A percentile compares a stretch with the other conserved stretches of the same genome.
Evolutionary conservation across 352 stramenopile genomes (phyloP).

Genomic region (Globisporangium ultimum): DNA sequence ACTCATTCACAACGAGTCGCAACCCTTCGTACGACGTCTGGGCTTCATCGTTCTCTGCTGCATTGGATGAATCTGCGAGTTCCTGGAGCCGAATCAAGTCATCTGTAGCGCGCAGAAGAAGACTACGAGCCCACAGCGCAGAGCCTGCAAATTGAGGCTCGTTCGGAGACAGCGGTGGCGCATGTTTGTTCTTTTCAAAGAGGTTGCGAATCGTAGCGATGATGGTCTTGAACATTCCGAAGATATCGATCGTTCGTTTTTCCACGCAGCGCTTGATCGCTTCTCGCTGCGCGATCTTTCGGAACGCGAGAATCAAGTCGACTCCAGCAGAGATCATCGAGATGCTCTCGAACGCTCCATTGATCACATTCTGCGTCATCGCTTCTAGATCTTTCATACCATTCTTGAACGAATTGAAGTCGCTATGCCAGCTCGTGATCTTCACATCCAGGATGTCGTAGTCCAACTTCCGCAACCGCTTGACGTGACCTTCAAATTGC

Average conservation of each 20-base stretch:
- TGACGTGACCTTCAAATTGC: slow-evolving; percentile 90
- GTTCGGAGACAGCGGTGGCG: slow-evolving; percentile 78
- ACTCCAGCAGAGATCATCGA: slow-evolving; percentile 87
- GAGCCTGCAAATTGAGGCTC: slow-evolving; percentile 92
- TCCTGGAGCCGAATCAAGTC: slow-evolving; percentile 73
- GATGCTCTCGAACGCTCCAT: slow-evolving; percentile 91
- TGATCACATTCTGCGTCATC: slow-evolving; percentile 96
- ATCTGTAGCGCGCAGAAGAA: slow-evolving; percentile 77
- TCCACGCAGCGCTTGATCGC: slow-evolving; percentile 93
- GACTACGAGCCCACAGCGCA: slow-evolving; percentile 89
- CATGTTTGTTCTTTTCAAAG: slow-evolving; percentile 91
- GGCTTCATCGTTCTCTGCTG: slow-evolving; percentile 75
- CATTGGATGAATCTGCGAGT: slow-evolving; percentile 62
- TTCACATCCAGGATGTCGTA: slow-evolving; percentile 96
- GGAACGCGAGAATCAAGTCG: slow-evolving; percentile 92
- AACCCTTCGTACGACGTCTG: slow-evolving; percentile 75
- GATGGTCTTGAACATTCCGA: slow-evolving; percentile 83
- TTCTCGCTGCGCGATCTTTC: slow-evolving; percentile 90
- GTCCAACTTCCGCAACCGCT: slow-evolving; percentile 86
- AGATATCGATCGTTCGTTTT: slow-evolving; percentile 93
- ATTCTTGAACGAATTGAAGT: slow-evolving; percentile 96
- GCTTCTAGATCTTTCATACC: slow-evolving; percentile 95
- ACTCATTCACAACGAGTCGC: slow-evolving; percentile 84
- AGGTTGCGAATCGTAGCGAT: slow-evolving; percentile 79
- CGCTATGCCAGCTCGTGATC: slow-evolving; percentile 92